Percentiles rank a stretch among this genome's conserved stretches.
phyloP scores from a whole-genome alignment of 2,329 filamentous ascomycete species.

The Onygena corvina region DNA sequence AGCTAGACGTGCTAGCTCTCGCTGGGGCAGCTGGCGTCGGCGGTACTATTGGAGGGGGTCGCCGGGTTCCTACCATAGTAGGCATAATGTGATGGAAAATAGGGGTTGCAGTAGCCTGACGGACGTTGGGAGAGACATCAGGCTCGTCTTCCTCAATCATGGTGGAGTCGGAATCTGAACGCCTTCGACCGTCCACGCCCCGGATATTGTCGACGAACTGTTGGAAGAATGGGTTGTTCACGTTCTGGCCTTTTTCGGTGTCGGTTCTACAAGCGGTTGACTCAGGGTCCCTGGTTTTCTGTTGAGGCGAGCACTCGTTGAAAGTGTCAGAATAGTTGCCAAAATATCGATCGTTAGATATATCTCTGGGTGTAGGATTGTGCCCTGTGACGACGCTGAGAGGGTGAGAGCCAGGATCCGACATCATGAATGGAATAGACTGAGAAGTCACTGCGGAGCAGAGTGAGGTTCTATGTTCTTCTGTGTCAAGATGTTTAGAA shows the following conservation, averaged over 20 bases:
- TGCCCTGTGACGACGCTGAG: background rate
- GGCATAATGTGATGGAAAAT: conserved; percentile 16
- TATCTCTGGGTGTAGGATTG: conserved; percentile 16
- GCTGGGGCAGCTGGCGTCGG: background rate
- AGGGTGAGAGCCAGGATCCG: conserved; percentile 8
- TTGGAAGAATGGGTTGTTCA: conserved; percentile 19
- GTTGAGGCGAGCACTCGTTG: background rate
- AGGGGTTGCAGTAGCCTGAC: conserved; percentile 21
- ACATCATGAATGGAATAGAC: conserved; percentile 15
- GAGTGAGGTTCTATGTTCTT: conserved; percentile 10
- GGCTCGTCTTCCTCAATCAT: conserved; percentile 23
- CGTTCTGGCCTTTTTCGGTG: conserved; percentile 5
- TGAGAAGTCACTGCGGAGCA: conserved; percentile 15
- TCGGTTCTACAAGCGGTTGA: background rate
- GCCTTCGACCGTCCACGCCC: conserved; percentile 11
- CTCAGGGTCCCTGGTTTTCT: background rate
- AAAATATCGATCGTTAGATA: conserved; percentile 28
- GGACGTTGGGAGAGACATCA: conserved; percentile 23
- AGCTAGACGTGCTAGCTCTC: background rate
- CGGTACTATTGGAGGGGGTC: conserved; percentile 2
- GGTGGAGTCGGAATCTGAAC: conserved; percentile 18
- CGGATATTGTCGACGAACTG: conserved; percentile 16
- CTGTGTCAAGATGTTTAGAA: background rate
- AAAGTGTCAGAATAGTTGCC: background rate
- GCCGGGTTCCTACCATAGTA: conserved; percentile 6